phyloP scores from a whole-genome alignment of 225 moss, liverwort and hornwort species.

The Bryum argenteum region DNA sequence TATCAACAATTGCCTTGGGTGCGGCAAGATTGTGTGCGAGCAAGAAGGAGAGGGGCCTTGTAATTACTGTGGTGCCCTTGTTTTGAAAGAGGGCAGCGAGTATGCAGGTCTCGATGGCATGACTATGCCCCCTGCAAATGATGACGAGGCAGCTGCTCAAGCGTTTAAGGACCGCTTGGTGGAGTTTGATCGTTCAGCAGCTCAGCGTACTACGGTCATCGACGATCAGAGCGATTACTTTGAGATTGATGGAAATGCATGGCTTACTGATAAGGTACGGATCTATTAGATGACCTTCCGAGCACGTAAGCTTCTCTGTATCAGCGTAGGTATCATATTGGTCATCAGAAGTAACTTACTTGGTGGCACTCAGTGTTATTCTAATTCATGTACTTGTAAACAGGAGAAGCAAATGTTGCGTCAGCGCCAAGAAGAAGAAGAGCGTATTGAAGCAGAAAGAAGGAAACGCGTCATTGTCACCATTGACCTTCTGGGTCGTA shows the following conservation, averaged over 20 bases:
- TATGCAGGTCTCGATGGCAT: conserved; percentile 89
- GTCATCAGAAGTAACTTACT: background rate
- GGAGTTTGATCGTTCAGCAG: conserved; percentile 82
- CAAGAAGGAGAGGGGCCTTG: conserved; percentile 99
- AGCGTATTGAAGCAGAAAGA: conserved; percentile 74
- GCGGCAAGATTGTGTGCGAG: conserved; percentile 92
- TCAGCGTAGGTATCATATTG: background rate
- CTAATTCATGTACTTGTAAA: conserved; percentile 24
- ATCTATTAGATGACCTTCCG: conserved; percentile 1
- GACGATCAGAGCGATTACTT: conserved; percentile 98
- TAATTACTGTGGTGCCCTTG: conserved; percentile 77
- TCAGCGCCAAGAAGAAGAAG: conserved; percentile 78
- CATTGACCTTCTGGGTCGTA: conserved; percentile 91
- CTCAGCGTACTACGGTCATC: conserved; percentile 86
- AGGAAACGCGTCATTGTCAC: conserved; percentile 85
- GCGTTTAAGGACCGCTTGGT: conserved; percentile 92
- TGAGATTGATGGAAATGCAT: conserved; percentile 88
- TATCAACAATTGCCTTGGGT: conserved; percentile 90
- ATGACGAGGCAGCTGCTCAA: conserved; percentile 81
- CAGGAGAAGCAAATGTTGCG: conserved; percentile 83
- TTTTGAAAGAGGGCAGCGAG: conserved; percentile 90
- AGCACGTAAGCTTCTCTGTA: conserved; percentile 2
- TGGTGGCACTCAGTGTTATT: conserved; percentile 1
- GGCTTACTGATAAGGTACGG: conserved; percentile 85
- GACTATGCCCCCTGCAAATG: conserved; percentile 62